Conservation (phyloP, 768 basidiomycete genomes). For the Tricholoma hemisulphureum region DNA sequence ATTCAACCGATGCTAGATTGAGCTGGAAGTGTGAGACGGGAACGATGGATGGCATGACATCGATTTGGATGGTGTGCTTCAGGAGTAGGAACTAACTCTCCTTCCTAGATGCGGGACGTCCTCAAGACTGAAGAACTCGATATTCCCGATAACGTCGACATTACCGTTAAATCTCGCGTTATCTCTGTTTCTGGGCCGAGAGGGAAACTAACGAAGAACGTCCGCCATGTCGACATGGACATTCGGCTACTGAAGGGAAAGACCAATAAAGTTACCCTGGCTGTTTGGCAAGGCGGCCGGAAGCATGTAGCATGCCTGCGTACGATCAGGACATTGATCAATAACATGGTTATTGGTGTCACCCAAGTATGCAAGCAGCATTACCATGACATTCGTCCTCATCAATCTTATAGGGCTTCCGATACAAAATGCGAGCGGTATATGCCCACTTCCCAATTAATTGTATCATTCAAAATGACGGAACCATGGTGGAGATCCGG, state of each 20-base stretch:
- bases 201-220: constrained; percentile 87
- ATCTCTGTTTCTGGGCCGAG: constrained; percentile 92
- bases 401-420: constrained; percentile 74
- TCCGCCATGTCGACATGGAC: constrained; percentile 94
- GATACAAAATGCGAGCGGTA: constrained; percentile 99
- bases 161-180: constrained; percentile 86
- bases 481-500: constrained; percentile 78
- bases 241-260: constrained; percentile 81
- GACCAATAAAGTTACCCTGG: constrained; percentile 77
- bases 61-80: constrained; percentile 39
- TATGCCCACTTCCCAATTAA: constrained; percentile 99
- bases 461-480: constrained; percentile 84
- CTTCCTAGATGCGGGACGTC: constrained; percentile 82
- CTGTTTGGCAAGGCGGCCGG: constrained; percentile 96
- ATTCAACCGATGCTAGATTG: constrained; percentile 24
- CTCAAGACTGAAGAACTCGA: constrained; percentile 91
- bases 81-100: constrained; percentile 9
- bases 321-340: constrained; percentile 92
- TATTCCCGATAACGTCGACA: constrained; percentile 81
- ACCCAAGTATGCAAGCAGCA: constrained; percentile 64
- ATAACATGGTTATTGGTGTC: constrained; percentile 97
- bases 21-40: constrained; percentile 11
- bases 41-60: constrained; percentile 19
- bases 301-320: constrained; percentile 99
- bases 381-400: background rate